Base-by-base conservation (phyloP, 441 rosid species). In the Croton setiger region DNA sequence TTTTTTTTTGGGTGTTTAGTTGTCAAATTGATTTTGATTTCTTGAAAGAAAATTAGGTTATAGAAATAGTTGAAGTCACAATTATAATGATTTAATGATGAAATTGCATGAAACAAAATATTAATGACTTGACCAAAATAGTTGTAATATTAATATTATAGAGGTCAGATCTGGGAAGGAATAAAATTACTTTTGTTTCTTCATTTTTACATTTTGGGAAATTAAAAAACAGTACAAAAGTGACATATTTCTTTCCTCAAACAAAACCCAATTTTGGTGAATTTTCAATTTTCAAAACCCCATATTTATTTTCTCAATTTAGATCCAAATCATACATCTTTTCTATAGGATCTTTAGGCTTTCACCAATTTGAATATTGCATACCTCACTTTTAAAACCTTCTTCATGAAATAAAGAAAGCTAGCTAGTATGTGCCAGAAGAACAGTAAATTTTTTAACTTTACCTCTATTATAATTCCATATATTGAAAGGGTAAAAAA, bases 81-180 rank as follows among this genome's bases (percentile, higher is more conserved):
- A 45, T 58, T 68, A 35, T 49, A 59, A 59, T 49, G 13, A 47
- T 58, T 35, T 55, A 48, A 7, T 48, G 15, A 39, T 20, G 15
- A 20, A 51, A 10, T 18, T 37, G 39, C 66, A 69, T 60, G 49
- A 35, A 60, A 37, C 15, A 20, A 7, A 44, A n/a, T n/a, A n/a
- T n/a, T n/a, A n/a, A n/a, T 35, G 8, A 60, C 44, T 15, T 41
- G 41, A 35, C 41, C 49, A 36, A 60, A 49, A 33, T 21, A 59
- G 37, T 18, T 5, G 33, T 14, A 27, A 20, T 5, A 0, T 33
- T 2, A 44, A 44, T 6, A 1, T 37, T 15, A 12, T 64, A 49
- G 63, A 52, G 77, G n/a, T 57, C 41, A 27, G 74, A 65, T 75
- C 78, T 65, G 59, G 64, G 7, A 21, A 12, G 31, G 49, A 71